Evolutionary conservation across 2,329 filamentous ascomycete species (phyloP).

Genomic region (Aspergillus piperis): DNA sequence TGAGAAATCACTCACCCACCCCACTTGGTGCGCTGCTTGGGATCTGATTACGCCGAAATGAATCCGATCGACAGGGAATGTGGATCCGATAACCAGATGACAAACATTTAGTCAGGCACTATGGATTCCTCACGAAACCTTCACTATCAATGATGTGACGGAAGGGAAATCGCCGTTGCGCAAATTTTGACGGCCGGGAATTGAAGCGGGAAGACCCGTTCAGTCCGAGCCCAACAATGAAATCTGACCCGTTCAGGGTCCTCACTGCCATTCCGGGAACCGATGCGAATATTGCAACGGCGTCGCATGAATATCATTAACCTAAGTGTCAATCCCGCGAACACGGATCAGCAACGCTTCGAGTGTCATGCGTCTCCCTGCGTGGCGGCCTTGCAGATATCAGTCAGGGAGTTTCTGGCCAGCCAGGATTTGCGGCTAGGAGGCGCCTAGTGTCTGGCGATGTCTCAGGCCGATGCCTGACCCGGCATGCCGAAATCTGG

Average conservation of each 20-base stretch:
- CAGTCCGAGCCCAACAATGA: not conserved
- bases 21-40: not conserved
- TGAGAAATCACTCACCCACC: not conserved
- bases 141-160: not conserved
- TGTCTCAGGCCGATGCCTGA: not conserved
- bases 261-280: no score
- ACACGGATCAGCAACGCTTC: no score
- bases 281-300: not conserved
- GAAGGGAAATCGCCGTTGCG: not conserved
- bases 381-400: not conserved
- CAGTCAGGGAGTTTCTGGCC: not conserved
- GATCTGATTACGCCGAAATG: not conserved
- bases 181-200: not conserved
- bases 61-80: not conserved
- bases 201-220: not conserved
- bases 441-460: not conserved
- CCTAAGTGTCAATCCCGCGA: no score
- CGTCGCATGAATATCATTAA: not conserved
- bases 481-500: not conserved
- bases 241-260: not conserved
- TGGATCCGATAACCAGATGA: not conserved
- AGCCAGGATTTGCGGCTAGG: not conserved
- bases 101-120: constrained; percentile 3
- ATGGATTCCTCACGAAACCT: not conserved
- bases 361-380: no score